These are phyloP conservation scores for Stereocaulon alpinum DNA, from an alignment of 495 filamentous ascomycete species.

Conservation along the genomic window DNA sequence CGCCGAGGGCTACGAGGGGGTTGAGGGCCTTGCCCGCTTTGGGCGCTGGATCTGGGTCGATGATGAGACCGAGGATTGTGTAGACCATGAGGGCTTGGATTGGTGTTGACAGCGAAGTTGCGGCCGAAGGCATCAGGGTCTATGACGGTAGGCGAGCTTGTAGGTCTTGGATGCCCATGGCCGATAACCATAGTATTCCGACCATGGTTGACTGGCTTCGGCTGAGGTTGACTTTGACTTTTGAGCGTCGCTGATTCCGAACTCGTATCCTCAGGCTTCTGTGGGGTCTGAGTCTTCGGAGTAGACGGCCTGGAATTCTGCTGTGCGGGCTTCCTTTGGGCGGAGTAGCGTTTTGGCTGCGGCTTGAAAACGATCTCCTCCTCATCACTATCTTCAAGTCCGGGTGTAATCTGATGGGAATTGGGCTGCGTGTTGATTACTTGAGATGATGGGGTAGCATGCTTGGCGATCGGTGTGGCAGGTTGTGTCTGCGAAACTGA, in stretches of 20 bases:
- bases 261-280: not conserved
- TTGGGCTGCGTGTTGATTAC: not conserved
- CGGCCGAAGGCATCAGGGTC: constrained; percentile 25
- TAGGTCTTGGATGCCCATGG: constrained; percentile 11
- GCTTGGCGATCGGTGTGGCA: not conserved
- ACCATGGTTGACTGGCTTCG: constrained; percentile 21
- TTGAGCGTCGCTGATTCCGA: constrained; percentile 1
- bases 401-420: not conserved
- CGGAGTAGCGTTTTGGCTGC: constrained; percentile 32
- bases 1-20: not conserved
- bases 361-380: constrained; percentile 50
- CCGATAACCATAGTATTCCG: constrained; percentile 1
- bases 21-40: not conserved
- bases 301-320: constrained; percentile 18
- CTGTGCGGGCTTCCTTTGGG: constrained; percentile 29
- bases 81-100: constrained; percentile 9
- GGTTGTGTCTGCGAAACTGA: not conserved
- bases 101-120: constrained; percentile 17
- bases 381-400: constrained; percentile 37
- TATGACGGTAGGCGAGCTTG: constrained; percentile 17
- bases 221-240: constrained; percentile 14
- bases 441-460: not conserved
- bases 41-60: constrained; percentile 2
- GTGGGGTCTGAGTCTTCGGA: constrained; percentile 16
- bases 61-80: constrained; percentile 14